These are phyloP conservation scores for Phialemoniopsis sp. DNA, from an alignment of 2,329 filamentous ascomycete genomes.

Conservation along the genomic window DNA sequence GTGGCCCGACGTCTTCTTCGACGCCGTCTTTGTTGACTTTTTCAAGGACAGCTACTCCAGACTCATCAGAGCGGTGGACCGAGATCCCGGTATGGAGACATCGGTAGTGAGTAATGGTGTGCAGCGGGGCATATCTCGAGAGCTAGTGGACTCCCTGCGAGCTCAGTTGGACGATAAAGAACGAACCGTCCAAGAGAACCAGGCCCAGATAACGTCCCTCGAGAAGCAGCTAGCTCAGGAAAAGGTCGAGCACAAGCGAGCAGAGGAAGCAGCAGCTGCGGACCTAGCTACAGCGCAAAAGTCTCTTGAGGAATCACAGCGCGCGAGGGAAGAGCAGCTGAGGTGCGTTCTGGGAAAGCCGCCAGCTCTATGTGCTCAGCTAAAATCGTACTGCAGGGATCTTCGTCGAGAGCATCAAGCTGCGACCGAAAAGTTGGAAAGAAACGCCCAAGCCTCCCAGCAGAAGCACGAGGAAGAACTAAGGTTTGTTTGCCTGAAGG, in stretches of 20 bases:
- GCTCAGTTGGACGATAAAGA: constrained; percentile 73
- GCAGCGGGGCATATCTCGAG: constrained; percentile 87
- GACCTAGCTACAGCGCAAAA: constrained; percentile 38
- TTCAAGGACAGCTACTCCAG: constrained; percentile 95
- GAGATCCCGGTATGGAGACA: constrained; percentile 84
- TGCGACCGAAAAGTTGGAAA: constrained; percentile 41
- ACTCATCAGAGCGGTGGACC: constrained; percentile 78
- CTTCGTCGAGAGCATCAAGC: constrained; percentile 61
- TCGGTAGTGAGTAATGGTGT: constrained; percentile 74
- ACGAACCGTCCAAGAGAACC: constrained; percentile 39
- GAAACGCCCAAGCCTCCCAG: constrained; percentile 29
- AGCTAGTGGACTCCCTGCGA: constrained; percentile 82
- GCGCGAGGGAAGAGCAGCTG: constrained; percentile 12
- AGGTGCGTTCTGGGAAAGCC: too few species aligned
- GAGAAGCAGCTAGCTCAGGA: constrained; percentile 64
- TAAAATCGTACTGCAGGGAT: constrained; percentile 14
- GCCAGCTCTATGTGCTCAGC: constrained; percentile 16
- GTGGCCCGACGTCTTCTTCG: constrained; percentile 80
- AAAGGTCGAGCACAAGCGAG: constrained; percentile 65
- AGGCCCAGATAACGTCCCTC: constrained; percentile 40
- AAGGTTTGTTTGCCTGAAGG: constrained; percentile 24
- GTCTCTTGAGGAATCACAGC: constrained; percentile 18
- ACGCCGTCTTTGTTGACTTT: constrained; percentile 84
- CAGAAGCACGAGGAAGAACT: constrained; percentile 63
- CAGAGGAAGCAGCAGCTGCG: constrained; percentile 51